These are phyloP conservation scores for Sutorius eximius DNA, from an alignment of 1,284 basidiomycete species.

Conservation along the genomic window DNA sequence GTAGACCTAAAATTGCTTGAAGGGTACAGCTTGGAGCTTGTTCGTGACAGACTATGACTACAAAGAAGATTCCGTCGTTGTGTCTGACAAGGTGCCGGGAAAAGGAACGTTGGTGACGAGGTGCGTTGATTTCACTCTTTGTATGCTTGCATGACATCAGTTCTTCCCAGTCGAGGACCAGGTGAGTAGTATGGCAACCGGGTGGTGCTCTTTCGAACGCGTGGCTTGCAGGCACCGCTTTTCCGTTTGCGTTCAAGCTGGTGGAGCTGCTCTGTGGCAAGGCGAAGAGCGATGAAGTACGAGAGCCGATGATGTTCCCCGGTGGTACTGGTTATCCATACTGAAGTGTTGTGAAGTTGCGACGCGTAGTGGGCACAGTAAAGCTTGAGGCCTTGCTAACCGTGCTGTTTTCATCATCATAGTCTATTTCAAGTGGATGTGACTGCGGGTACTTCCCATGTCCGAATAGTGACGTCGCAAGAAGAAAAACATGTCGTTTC, in stretches of 20 bases:
- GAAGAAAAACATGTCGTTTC: no score
- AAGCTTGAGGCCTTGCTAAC: no score
- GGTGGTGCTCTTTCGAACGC: background rate
- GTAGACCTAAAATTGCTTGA: constrained; percentile 10
- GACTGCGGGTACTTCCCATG: no score
- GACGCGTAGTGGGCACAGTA: constrained; percentile 10
- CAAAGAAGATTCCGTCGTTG: constrained; percentile 74
- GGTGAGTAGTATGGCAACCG: constrained; percentile 41
- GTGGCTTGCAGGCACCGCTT: constrained; percentile 58
- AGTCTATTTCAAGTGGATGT: no score
- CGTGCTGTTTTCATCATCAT: no score
- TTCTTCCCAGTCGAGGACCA: constrained; percentile 65
- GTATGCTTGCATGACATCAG: constrained; percentile 1
- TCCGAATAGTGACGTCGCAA: no score
- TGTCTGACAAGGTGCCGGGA: constrained; percentile 42
- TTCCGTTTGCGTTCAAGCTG: constrained; percentile 73
- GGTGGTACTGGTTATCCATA: constrained; percentile 44
- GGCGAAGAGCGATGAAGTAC: constrained; percentile 66
- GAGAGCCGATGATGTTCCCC: constrained; percentile 79
- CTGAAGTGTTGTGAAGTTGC: constrained; percentile 9
- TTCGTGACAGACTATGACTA: constrained; percentile 66
- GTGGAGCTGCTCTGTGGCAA: constrained; percentile 69
- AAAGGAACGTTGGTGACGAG: constrained; percentile 73
- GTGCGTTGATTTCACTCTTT: constrained; percentile 36
- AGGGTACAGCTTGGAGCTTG: background rate